A percentile compares a stretch with the other conserved stretches of the same genome.
Evolutionary conservation across 108 stramenopile species (phyloP).

Genomic region (Stephanodiscus triporus): DNA sequence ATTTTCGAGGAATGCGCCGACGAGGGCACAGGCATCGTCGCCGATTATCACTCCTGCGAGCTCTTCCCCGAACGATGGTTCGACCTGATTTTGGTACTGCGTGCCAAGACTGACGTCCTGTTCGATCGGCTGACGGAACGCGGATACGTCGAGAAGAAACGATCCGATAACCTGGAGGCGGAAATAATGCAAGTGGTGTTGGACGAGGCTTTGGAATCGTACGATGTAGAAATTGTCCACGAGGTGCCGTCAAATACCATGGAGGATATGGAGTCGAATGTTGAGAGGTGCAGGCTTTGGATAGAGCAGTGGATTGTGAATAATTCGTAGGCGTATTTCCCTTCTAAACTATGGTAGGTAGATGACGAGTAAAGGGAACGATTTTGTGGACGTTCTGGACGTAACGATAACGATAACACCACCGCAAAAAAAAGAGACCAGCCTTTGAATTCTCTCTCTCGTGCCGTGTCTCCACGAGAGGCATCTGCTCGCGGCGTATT

Average conservation of each 20-base stretch:
- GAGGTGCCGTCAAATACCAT: slow-evolving; percentile 82
- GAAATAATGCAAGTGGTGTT: slow-evolving; percentile 96
- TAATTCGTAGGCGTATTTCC: slow-evolving; percentile 36
- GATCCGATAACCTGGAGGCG: slow-evolving; percentile 89
- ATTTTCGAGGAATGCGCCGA: slow-evolving; percentile 70
- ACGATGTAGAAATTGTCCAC: slow-evolving; percentile 89
- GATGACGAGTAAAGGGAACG: background rate
- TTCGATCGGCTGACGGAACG: slow-evolving; percentile 88
- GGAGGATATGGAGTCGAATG: slow-evolving; percentile 85
- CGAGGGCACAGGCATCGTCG: slow-evolving; percentile 75
- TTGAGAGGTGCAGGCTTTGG: slow-evolving; percentile 73
- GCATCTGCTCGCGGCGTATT: too few species aligned
- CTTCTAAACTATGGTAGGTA: background rate
- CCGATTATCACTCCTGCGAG: slow-evolving; percentile 92
- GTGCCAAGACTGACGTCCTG: slow-evolving; percentile 81
- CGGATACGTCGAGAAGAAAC: slow-evolving; percentile 89
- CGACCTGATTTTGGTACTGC: slow-evolving; percentile 90
- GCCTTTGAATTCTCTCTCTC: too few species aligned
- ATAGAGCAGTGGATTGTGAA: slow-evolving; percentile 74
- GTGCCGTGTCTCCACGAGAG: too few species aligned
- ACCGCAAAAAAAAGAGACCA: too few species aligned
- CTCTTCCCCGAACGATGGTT: slow-evolving; percentile 98
- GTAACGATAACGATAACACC: too few species aligned
- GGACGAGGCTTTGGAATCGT: slow-evolving; percentile 91
- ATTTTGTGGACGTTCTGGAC: too few species aligned